These are phyloP conservation scores for Deinandra increscens DNA, from an alignment of 129 eudicot species.

Conservation along the genomic window DNA sequence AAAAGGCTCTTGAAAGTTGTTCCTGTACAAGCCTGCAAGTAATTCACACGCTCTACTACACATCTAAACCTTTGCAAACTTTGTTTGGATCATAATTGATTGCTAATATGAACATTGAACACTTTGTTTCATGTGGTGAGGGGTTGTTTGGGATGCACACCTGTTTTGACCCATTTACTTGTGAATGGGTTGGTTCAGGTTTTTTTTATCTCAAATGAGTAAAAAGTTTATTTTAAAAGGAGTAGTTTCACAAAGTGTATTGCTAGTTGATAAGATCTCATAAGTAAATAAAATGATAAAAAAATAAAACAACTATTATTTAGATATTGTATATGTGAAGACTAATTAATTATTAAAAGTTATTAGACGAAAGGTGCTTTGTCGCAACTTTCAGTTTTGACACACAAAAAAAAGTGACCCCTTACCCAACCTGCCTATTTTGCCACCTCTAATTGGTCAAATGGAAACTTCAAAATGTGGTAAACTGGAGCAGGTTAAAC, in stretches of 20 bases:
- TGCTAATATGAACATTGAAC: not conserved
- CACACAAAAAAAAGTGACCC: not conserved
- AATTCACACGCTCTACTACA: constrained; percentile 32
- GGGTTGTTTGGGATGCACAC: constrained; percentile 1
- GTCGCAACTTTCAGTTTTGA: not conserved
- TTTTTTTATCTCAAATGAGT: not conserved
- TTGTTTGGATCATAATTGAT: not conserved
- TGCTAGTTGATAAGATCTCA: not conserved
- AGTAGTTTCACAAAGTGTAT: not conserved
- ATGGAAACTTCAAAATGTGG: not conserved
- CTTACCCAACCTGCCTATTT: not conserved
- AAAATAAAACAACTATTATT: no score
- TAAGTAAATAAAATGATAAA: no score
- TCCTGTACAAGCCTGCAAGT: constrained; percentile 90
- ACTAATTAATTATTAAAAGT: not conserved
- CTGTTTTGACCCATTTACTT: not conserved
- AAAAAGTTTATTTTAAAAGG: not conserved
- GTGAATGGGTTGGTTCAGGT: not conserved
- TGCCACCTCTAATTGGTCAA: not conserved
- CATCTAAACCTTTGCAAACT: constrained; percentile 11
- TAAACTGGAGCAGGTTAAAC: not conserved
- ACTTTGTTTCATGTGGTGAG: not conserved
- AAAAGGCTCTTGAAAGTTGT: constrained; percentile 75
- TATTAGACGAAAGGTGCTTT: not conserved
- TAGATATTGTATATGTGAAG: not conserved